Evolutionary conservation across 2,329 filamentous ascomycete genomes (phyloP).

Genomic region (Ophiostoma sp.): DNA sequence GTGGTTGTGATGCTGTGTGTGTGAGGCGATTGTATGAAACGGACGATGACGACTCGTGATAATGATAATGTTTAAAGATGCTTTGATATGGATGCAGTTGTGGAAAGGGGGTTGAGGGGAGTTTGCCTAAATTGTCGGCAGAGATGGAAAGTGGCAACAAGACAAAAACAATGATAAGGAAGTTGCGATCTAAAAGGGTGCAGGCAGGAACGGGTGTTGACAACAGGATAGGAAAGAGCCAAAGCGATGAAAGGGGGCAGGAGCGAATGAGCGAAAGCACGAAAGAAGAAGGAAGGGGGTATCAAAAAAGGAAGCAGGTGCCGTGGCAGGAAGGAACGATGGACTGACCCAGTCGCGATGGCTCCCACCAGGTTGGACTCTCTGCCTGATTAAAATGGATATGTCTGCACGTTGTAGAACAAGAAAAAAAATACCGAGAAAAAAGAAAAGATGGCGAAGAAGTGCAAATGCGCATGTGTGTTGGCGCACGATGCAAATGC

Average conservation of each 20-base stretch:
- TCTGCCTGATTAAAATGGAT: slow-evolving; percentile 11
- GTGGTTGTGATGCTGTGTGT: not conserved
- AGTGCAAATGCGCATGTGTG: not conserved
- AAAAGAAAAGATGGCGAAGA: not conserved
- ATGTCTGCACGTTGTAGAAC: not conserved
- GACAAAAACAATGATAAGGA: not conserved
- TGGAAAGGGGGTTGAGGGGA: not conserved
- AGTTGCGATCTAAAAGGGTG: not conserved
- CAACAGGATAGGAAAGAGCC: not conserved
- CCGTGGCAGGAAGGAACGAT: not conserved
- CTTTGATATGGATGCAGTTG: not conserved
- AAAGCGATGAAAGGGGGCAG: not conserved
- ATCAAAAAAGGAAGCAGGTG: slow-evolving; percentile 11
- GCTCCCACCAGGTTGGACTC: not conserved
- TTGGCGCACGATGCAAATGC: slow-evolving; percentile 11
- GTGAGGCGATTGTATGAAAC: not conserved
- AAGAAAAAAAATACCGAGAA: not conserved
- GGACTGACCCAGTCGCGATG: not conserved
- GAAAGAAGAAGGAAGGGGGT: not conserved
- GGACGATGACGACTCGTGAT: not conserved
- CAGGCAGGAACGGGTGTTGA: not conserved
- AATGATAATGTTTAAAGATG: not conserved
- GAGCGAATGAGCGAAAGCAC: not conserved
- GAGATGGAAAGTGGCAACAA: not conserved
- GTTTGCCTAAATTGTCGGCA: not conserved